Conservation (phyloP, 75 land plant genomes). For the Gnetum montanum region DNA sequence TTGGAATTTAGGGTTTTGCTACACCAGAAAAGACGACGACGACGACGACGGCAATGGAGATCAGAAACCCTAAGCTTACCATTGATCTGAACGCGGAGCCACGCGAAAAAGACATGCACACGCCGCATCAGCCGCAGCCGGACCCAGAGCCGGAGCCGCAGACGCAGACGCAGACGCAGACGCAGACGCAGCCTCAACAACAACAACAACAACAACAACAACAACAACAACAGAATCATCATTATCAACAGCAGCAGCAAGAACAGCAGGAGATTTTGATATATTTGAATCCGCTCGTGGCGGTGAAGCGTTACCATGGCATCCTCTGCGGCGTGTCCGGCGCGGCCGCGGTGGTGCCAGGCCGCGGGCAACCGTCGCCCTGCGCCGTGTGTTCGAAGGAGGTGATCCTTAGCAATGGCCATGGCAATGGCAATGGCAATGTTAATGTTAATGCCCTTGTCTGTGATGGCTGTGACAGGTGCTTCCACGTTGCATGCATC, state of each 20-base stretch:
- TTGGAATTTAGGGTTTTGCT: too few relatives aligned
- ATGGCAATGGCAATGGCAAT: constrained; percentile 16
- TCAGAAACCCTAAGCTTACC: constrained; percentile 3
- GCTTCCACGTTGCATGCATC: constrained; percentile 59
- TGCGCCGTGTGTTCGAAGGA: constrained; percentile 33
- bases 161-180: too few relatives aligned
- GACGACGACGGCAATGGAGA: too few relatives aligned
- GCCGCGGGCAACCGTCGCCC: neutral
- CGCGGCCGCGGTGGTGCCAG: constrained; percentile 13
- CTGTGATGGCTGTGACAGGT: constrained; percentile 78
- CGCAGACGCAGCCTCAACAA: too few relatives aligned
- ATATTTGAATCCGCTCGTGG: neutral
- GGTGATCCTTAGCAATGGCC: too few relatives aligned
- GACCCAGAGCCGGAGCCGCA: too few relatives aligned
- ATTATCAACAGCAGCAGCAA: too few relatives aligned
- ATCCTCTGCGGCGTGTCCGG: neutral
- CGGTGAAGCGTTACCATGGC: neutral
- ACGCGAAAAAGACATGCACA: neutral
- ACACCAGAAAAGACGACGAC: too few relatives aligned
- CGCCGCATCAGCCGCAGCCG: too few relatives aligned
- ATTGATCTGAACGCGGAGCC: constrained; percentile 7
- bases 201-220: too few relatives aligned
- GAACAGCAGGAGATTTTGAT: too few relatives aligned
- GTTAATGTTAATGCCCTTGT: constrained; percentile 26
- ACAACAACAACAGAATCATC: too few relatives aligned